Percentiles rank a stretch among this genome's conserved stretches.
These are phyloP conservation scores for Ceratocystis diversiconidia DNA, from an alignment of 2,329 filamentous ascomycete species.

Conservation along the genomic window DNA sequence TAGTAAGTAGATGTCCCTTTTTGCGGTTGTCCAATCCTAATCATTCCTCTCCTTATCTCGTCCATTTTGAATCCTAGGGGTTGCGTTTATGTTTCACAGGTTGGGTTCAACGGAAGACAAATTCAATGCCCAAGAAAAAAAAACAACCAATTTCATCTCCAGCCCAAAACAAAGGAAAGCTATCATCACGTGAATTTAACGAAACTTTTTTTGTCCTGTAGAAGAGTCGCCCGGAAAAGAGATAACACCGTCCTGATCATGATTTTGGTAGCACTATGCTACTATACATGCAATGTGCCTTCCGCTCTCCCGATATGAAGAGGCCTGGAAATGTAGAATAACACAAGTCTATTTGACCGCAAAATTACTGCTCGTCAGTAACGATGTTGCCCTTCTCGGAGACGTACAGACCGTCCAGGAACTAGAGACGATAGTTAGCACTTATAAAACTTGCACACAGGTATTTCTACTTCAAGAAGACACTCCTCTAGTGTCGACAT, in stretches of 20 bases:
- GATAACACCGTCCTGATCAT: conserved; percentile 19
- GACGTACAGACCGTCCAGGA: conserved; percentile 99
- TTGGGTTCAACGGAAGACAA: conserved; percentile 1
- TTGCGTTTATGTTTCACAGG: background rate
- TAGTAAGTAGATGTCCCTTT: background rate
- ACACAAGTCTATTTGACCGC: conserved; percentile 32
- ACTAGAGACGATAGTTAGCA: conserved; percentile 38
- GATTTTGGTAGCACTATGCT: conserved; percentile 34
- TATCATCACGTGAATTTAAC: conserved; percentile 16
- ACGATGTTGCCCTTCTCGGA: conserved; percentile 95
- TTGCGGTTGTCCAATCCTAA: background rate
- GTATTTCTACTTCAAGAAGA: background rate
- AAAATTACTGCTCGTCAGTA: conserved; percentile 46
- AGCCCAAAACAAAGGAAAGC: conserved; percentile 15
- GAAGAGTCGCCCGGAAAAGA: conserved; percentile 20
- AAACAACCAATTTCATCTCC: conserved; percentile 9
- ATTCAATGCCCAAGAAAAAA: background rate
- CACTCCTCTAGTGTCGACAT: background rate
- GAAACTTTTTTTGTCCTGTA: conserved; percentile 20
- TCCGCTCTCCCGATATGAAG: conserved; percentile 41
- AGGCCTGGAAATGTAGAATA: conserved; percentile 43
- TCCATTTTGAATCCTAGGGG: too few species aligned
- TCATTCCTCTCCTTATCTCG: background rate
- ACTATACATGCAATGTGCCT: conserved; percentile 48
- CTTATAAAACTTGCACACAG: background rate